Percentiles rank a stretch among this genome's conserved stretches.
Conservation (phyloP, 495 filamentous ascomycete genomes). For the Xanthoparmelia taractica region DNA sequence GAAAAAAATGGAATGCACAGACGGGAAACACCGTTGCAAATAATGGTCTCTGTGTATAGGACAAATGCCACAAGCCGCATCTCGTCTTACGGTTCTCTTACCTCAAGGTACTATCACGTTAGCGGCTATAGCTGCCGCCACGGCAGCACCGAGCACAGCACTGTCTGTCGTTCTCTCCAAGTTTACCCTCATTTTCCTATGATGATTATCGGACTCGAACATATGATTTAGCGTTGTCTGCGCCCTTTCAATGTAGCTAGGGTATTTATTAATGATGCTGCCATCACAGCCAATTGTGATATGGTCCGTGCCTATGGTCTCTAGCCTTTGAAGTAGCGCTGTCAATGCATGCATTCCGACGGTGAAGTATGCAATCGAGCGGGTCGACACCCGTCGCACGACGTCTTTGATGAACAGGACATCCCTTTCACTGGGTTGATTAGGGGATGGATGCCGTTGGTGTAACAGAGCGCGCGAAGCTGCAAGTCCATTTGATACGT, state of each 20-base stretch:
- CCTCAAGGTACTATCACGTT: neutral
- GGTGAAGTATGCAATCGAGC: constrained; percentile 56
- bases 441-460: constrained; percentile 39
- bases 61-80: neutral
- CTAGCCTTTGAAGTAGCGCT: constrained; percentile 44
- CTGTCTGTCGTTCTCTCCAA: constrained; percentile 46
- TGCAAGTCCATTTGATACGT: constrained; percentile 40
- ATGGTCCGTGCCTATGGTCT: constrained; percentile 29
- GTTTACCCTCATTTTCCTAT: constrained; percentile 29
- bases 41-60: no score
- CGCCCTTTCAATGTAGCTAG: constrained; percentile 45
- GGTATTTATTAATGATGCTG: constrained; percentile 55
- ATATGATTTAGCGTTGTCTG: constrained; percentile 45
- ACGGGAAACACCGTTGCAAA: neutral
- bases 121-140: constrained; percentile 45
- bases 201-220: constrained; percentile 26
- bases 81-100: neutral
- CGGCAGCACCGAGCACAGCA: constrained; percentile 50
- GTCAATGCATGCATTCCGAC: constrained; percentile 59
- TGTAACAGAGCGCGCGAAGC: constrained; percentile 47
- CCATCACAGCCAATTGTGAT: constrained; percentile 51
- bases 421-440: neutral
- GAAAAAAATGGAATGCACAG: neutral
- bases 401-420: neutral
- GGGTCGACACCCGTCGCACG: constrained; percentile 39